Evolutionary conservation across 306 rosid species (phyloP).

Genomic region (Begonia loranthoides): DNA sequence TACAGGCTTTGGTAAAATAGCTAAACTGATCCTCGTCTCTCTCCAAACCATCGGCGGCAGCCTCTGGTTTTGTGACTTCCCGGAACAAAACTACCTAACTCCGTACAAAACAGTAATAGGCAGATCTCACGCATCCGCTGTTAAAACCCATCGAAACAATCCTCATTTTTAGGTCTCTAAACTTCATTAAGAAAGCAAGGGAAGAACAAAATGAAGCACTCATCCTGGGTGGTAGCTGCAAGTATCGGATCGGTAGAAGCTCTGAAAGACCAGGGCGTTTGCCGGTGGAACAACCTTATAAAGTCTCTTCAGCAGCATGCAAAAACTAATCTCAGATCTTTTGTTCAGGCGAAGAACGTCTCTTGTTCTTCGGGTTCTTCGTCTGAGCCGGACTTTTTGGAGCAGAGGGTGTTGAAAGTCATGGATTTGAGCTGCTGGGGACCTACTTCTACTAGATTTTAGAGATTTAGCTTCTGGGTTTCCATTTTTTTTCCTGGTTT

Average conservation of each 20-base stretch:
- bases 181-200: not conserved
- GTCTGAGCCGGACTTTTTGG: conserved; percentile 4
- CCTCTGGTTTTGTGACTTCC: not conserved
- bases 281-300: conserved; percentile 57
- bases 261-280: conserved; percentile 72
- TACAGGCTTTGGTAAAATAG: too few relatives aligned
- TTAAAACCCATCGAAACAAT: too few relatives aligned
- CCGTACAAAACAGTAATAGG: too few relatives aligned
- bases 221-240: conserved; percentile 64
- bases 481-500: not conserved
- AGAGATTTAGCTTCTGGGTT: not conserved
- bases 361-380: conserved; percentile 15
- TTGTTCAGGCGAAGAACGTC: conserved; percentile 28
- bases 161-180: too few relatives aligned
- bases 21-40: too few relatives aligned
- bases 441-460: conserved; percentile 63
- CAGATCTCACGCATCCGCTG: too few relatives aligned
- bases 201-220: conserved; percentile 22
- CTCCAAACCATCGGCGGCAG: not conserved
- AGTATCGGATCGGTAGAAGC: conserved; percentile 85
- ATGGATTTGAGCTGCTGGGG: conserved; percentile 69
- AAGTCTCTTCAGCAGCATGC: conserved; percentile 50
- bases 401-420: conserved; percentile 40
- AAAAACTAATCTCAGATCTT: conserved; percentile 51
- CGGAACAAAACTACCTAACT: not conserved